These are phyloP conservation scores for Orbilia oligospora DNA, from an alignment of 2,329 filamentous ascomycete species.

Conservation along the genomic window DNA sequence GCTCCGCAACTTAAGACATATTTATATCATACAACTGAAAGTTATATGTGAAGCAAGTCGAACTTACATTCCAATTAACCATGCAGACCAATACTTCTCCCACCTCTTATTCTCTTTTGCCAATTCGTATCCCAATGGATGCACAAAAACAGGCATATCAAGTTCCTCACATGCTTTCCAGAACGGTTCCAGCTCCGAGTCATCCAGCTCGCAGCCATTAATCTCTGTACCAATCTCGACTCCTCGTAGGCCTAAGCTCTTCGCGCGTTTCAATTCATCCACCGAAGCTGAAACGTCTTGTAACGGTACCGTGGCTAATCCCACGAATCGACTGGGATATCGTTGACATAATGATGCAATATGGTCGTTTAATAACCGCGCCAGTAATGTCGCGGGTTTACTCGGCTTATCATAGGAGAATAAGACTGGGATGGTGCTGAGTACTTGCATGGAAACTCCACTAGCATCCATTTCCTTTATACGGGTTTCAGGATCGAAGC, in stretches of 20 bases:
- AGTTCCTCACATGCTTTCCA: conserved; percentile 66
- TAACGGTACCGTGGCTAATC: conserved; percentile 66
- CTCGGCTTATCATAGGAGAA: conserved; percentile 67
- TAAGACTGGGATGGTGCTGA: conserved; percentile 67
- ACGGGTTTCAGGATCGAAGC: conserved; percentile 65
- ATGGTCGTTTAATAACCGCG: conserved; percentile 66
- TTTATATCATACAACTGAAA: not conserved
- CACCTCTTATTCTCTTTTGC: conserved; percentile 66
- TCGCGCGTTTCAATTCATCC: conserved; percentile 64
- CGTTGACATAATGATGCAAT: conserved; percentile 63
- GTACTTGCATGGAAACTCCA: conserved; percentile 66
- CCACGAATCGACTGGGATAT: conserved; percentile 65
- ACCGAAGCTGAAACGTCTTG: conserved; percentile 65
- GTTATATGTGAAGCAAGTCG: not conserved
- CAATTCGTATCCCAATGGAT: conserved; percentile 66
- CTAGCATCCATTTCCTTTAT: conserved; percentile 66
- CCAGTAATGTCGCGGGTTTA: conserved; percentile 64
- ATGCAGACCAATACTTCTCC: conserved; percentile 66
- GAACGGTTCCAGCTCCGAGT: conserved; percentile 64
- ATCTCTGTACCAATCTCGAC: conserved; percentile 66
- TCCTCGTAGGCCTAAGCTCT: conserved; percentile 64
- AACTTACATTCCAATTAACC: conserved; percentile 66
- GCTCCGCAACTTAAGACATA: no score
- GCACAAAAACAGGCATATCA: conserved; percentile 66
- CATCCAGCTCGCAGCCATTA: conserved; percentile 65